Conservation (phyloP, 2,329 filamentous ascomycete genomes). For the Plenodomus biglobosus region DNA sequence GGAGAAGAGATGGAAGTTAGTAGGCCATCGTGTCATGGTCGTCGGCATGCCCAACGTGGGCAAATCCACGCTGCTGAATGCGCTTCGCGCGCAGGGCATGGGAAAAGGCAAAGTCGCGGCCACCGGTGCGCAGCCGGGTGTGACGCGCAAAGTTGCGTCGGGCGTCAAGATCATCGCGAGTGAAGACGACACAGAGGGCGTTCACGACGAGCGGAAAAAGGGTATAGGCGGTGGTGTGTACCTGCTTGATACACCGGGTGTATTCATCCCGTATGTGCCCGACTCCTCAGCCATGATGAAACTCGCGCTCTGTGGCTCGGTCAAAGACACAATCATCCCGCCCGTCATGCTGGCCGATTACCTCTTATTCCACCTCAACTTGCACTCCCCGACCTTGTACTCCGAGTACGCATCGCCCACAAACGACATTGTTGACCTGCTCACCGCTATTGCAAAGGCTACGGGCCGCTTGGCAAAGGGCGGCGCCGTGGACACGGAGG, state of each 20-base stretch:
- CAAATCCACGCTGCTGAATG: conserved; percentile 92
- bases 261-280: conserved; percentile 89
- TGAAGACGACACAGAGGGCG: conserved; percentile 51
- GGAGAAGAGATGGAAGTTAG: conserved; percentile 60
- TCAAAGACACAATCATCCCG: conserved; percentile 84
- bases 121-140: conserved; percentile 84
- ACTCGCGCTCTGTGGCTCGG: conserved; percentile 84
- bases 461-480: conserved; percentile 77
- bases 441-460: conserved; percentile 69
- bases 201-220: conserved; percentile 18
- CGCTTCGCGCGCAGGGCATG: conserved; percentile 70
- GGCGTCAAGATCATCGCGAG: conserved; percentile 73
- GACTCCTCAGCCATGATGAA: conserved; percentile 90
- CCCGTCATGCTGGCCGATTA: conserved; percentile 84
- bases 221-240: conserved; percentile 65
- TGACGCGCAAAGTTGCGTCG: conserved; percentile 78
- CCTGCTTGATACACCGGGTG: conserved; percentile 87
- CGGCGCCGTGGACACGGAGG: conserved; percentile 68
- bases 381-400: conserved; percentile 64
- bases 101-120: conserved; percentile 69
- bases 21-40: conserved; percentile 80
- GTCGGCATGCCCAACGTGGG: conserved; percentile 98
- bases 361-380: conserved; percentile 81
- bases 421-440: conserved; percentile 75
- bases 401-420: conserved; percentile 72